These are phyloP conservation scores for Phytophthora citricola DNA, from an alignment of 352 stramenopile genomes.

Conservation along the genomic window DNA sequence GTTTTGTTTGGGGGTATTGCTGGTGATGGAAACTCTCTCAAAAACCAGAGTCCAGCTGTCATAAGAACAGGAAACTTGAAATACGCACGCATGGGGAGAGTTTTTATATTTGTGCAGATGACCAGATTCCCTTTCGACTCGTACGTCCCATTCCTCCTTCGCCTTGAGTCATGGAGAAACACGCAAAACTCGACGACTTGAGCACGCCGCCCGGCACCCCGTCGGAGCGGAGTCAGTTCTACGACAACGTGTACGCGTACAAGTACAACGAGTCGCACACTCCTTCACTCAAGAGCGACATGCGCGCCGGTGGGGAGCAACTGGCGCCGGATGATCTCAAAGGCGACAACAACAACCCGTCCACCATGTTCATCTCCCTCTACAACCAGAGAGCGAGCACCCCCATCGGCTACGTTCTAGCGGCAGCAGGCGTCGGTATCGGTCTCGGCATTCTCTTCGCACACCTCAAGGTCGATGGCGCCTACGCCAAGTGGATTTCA, in stretches of 20 bases:
- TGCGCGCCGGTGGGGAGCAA: constrained; percentile 14
- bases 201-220: constrained; percentile 34
- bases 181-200: constrained; percentile 26
- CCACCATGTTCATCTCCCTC: constrained; percentile 49
- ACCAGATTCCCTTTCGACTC: constrained; percentile 2
- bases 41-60: constrained; percentile 11
- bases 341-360: constrained; percentile 27
- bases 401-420: constrained; percentile 42
- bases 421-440: constrained; percentile 52
- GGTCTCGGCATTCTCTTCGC: constrained; percentile 53
- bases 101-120: constrained; percentile 16
- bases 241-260: constrained; percentile 19
- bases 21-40: not conserved
- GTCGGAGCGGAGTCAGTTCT: constrained; percentile 20
- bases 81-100: constrained; percentile 23
- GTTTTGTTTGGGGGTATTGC: too few relatives aligned
- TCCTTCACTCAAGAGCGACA: constrained; percentile 33
- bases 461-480: constrained; percentile 34
- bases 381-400: constrained; percentile 52
- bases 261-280: constrained; percentile 30
- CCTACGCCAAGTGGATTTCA: constrained; percentile 51
- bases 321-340: constrained; percentile 9
- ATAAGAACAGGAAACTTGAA: constrained; percentile 32
- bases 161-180: constrained; percentile 18
- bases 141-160: constrained; percentile 16